Evolutionary conservation across 768 basidiomycete genomes (phyloP).

Genomic region (Agrocybe pediades): DNA sequence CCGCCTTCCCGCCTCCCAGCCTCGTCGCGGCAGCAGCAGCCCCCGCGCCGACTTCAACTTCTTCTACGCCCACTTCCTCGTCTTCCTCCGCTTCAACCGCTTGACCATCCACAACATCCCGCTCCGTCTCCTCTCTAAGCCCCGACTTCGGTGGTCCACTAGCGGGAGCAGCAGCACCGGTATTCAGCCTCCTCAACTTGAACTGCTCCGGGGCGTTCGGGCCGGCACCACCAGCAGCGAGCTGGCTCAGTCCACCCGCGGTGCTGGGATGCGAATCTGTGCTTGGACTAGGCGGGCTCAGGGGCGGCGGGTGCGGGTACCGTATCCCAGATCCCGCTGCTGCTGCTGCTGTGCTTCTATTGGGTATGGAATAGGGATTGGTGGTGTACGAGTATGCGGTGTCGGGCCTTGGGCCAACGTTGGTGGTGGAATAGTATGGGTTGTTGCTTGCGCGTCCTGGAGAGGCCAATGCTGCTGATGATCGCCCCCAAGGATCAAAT

Average conservation of each 20-base stretch:
- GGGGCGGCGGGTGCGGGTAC: constrained; percentile 10
- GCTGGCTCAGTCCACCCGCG: constrained; percentile 1
- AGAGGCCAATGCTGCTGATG: not conserved
- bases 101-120: not conserved
- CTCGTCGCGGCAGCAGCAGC: not conserved
- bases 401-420: not conserved
- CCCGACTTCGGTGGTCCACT: not conserved
- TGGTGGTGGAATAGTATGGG: constrained; percentile 1
- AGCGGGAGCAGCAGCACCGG: not conserved
- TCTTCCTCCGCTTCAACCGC: constrained; percentile 9
- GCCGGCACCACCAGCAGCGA: not conserved
- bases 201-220: constrained; percentile 8
- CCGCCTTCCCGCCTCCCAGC: constrained; percentile 9
- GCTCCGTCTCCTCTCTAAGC: constrained; percentile 4
- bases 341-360: too few species aligned
- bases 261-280: constrained; percentile 24
- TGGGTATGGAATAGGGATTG: too few species aligned
- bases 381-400: not conserved
- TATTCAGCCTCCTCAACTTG: constrained; percentile 15
- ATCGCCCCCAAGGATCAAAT: constrained; percentile 16
- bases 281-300: constrained; percentile 17
- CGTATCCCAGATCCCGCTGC: not conserved
- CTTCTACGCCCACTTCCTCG: constrained; percentile 1
- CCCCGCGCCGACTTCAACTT: not conserved
- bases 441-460: constrained; percentile 2